phyloP scores from a whole-genome alignment of 148 eudicot genomes.

The Drosera capensis region DNA sequence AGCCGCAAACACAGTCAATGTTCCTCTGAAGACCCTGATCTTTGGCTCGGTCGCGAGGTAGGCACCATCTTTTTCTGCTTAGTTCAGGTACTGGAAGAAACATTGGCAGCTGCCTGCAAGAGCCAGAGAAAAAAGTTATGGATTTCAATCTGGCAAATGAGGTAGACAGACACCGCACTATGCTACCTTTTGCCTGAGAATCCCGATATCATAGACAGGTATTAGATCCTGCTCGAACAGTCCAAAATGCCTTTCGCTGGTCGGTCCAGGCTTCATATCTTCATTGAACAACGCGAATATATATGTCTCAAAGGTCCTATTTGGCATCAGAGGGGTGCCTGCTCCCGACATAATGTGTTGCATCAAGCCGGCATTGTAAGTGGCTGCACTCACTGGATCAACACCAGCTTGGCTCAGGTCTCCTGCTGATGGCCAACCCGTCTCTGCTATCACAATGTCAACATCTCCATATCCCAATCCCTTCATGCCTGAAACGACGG shows the following conservation, averaged over 20 bases:
- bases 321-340: slow-evolving; percentile 74
- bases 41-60: background rate
- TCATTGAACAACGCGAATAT: slow-evolving; percentile 76
- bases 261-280: slow-evolving; percentile 78
- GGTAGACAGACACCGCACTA: too few relatives aligned
- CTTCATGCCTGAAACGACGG: slow-evolving; percentile 42
- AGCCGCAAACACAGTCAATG: slow-evolving; percentile 2
- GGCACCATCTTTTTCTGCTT: background rate
- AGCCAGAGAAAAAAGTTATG: too few relatives aligned
- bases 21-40: slow-evolving; percentile 4
- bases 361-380: slow-evolving; percentile 61
- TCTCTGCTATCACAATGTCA: slow-evolving; percentile 68
- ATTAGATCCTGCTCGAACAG: slow-evolving; percentile 60
- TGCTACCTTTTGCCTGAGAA: too few relatives aligned
- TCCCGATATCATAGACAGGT: too few relatives aligned
- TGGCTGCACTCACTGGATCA: slow-evolving; percentile 41
- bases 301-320: slow-evolving; percentile 40
- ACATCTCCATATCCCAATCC: slow-evolving; percentile 44
- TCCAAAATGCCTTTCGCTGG: slow-evolving; percentile 71
- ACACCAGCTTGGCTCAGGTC: slow-evolving; percentile 20
- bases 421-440: slow-evolving; percentile 91
- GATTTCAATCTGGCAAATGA: too few relatives aligned
- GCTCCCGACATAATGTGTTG: slow-evolving; percentile 28
- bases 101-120: too few relatives aligned
- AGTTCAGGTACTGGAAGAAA: too few relatives aligned